phyloP scores from a whole-genome alignment of 1,139 yeast genomes.

The Tardiomyces digboiensis region DNA sequence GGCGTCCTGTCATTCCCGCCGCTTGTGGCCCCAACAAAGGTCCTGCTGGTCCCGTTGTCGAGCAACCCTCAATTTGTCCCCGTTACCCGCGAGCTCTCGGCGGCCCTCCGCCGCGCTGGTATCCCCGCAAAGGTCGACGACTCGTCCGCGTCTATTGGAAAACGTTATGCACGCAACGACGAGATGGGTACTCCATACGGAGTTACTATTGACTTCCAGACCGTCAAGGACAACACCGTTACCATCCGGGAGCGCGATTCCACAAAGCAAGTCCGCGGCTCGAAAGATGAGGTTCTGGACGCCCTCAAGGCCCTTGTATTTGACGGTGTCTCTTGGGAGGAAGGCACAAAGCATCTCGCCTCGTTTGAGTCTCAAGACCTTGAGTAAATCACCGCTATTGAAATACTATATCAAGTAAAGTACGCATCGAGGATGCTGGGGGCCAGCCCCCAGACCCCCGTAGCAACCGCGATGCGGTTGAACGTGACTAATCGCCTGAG shows the following conservation, averaged over 20 bases:
- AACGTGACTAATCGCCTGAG: no score
- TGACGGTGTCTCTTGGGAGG: conserved; percentile 69
- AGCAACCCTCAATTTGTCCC: conserved; percentile 76
- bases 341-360: conserved; percentile 53
- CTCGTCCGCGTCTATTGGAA: conserved; percentile 96
- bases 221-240: conserved; percentile 79
- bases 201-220: conserved; percentile 94
- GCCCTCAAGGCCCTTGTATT: conserved; percentile 76
- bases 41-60: conserved; percentile 88
- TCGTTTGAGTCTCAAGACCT: conserved; percentile 24
- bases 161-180: conserved; percentile 97
- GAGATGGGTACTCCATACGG: conserved; percentile 99
- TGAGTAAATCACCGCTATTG: conserved; percentile 1
- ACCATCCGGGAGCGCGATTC: conserved; percentile 98
- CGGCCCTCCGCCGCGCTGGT: conserved; percentile 65
- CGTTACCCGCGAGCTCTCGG: conserved; percentile 51
- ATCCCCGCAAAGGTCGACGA: conserved; percentile 96
- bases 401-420: no score
- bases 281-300: conserved; percentile 62
- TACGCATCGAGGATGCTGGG: no score
- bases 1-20: conserved; percentile 93
- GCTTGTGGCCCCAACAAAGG: conserved; percentile 95
- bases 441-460: not conserved
- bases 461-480: not conserved
- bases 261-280: conserved; percentile 95